These are phyloP conservation scores for Talaromyces adpressus DNA, from an alignment of 495 filamentous ascomycete genomes.

Conservation along the genomic window DNA sequence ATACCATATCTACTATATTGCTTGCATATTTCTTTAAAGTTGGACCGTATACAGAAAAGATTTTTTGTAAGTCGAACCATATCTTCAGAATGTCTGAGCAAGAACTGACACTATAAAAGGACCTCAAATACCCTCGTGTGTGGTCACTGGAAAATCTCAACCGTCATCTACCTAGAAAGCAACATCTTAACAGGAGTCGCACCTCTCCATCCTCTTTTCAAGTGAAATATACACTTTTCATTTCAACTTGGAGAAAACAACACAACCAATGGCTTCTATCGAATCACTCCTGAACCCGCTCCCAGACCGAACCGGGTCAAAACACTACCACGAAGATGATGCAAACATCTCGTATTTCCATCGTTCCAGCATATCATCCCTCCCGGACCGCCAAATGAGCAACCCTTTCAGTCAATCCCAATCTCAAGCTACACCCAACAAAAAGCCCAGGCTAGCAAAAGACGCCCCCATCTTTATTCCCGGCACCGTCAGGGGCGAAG, in stretches of 20 bases:
- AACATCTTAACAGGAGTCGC: not conserved
- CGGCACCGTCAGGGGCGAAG: conserved; percentile 49
- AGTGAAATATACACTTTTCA: not conserved
- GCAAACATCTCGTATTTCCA: not conserved
- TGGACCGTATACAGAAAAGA: not conserved
- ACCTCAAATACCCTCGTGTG: not conserved
- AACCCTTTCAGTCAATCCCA: not conserved
- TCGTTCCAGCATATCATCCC: not conserved
- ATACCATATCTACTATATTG: not conserved
- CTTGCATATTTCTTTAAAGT: not conserved
- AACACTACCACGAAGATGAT: not conserved
- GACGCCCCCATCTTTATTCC: conserved; percentile 52
- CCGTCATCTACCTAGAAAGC: not conserved
- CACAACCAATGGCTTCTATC: conserved; percentile 22
- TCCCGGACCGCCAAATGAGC: not conserved
- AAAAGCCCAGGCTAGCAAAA: conserved; percentile 48
- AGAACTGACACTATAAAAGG: not conserved
- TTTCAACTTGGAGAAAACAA: not conserved
- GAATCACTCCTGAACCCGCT: conserved; percentile 25
- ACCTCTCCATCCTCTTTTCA: not conserved
- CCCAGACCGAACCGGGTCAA: conserved; percentile 5
- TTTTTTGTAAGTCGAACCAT: not conserved
- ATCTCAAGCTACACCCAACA: conserved; percentile 11
- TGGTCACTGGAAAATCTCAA: not conserved
- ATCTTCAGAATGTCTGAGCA: not conserved